phyloP scores from a whole-genome alignment of 2,329 filamentous ascomycete genomes.

The Pseudopithomyces chartarum region DNA sequence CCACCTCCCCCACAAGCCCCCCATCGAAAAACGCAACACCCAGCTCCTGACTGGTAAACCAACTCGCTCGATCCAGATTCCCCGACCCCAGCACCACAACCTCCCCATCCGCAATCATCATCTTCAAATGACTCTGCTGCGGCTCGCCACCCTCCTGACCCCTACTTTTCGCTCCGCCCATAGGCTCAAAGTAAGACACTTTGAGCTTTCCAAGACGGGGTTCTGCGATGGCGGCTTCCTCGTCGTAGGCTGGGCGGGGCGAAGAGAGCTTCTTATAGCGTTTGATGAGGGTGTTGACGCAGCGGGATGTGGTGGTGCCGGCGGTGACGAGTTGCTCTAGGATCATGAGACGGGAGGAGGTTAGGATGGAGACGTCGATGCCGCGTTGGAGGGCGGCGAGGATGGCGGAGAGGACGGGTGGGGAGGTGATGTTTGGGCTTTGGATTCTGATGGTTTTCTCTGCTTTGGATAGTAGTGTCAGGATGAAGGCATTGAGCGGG shows the following conservation, averaged over 20 bases:
- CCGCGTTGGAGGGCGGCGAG: conserved; percentile 66
- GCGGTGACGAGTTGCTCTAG: conserved; percentile 82
- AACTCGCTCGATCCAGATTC: conserved; percentile 84
- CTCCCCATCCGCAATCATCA: conserved; percentile 72
- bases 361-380: conserved; percentile 70
- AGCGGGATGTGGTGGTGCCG: conserved; percentile 72
- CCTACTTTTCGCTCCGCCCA: conserved; percentile 25
- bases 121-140: conserved; percentile 77
- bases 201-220: conserved; percentile 54
- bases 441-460: conserved; percentile 67
- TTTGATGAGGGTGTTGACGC: conserved; percentile 63
- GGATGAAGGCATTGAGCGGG: conserved; percentile 69
- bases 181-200: conserved; percentile 62
- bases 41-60: conserved; percentile 85
- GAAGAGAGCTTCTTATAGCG: conserved; percentile 50
- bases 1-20: conserved; percentile 44
- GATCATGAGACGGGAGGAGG: conserved; percentile 72
- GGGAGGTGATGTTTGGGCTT: conserved; percentile 77
- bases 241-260: conserved; percentile 17
- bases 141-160: conserved; percentile 58
- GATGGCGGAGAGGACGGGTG: conserved; percentile 66
- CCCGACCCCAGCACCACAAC: conserved; percentile 76
- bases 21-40: conserved; percentile 64
- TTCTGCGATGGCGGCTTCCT: conserved; percentile 34
- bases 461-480: conserved; percentile 65